These are phyloP conservation scores for Rhizophora mangle DNA, from an alignment of 345 rosid genomes.

Conservation along the genomic window DNA sequence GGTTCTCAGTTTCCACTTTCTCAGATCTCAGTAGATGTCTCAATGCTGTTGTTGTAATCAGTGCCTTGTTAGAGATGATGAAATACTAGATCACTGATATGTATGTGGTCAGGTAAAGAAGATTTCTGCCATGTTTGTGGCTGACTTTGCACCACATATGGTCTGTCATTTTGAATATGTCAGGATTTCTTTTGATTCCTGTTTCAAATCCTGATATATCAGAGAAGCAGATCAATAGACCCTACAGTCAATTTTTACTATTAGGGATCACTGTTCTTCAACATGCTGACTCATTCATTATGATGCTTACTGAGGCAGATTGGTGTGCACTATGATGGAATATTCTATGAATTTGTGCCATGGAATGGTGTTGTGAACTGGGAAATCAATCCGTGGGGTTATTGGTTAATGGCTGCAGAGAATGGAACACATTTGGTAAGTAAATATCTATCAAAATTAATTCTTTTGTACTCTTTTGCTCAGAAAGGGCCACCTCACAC, in stretches of 20 bases:
- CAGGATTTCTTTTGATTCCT: neutral
- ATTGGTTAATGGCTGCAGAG: constrained; percentile 75
- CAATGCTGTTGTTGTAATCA: neutral
- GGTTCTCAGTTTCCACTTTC: neutral
- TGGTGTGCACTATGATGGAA: constrained; percentile 85
- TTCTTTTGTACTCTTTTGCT: neutral
- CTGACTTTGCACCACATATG: neutral
- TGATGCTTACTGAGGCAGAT: constrained; percentile 45
- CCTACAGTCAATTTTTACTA: neutral
- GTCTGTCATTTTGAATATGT: neutral
- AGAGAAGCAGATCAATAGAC: neutral
- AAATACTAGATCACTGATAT: too few relatives aligned
- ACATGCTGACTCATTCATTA: neutral
- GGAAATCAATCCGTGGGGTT: constrained; percentile 84
- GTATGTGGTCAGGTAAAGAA: too few relatives aligned
- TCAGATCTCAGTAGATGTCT: neutral
- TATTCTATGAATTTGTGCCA: constrained; percentile 84
- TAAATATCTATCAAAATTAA: neutral
- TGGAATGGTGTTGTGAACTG: constrained; percentile 77
- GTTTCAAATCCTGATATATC: neutral
- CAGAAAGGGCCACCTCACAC: neutral
- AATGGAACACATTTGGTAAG: constrained; percentile 67
- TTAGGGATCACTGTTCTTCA: neutral
- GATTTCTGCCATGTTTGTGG: constrained; percentile 1
- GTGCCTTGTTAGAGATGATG: neutral